Percentiles rank a stretch among this genome's conserved stretches.
phyloP scores from a whole-genome alignment of 2,329 filamentous ascomycete species.

The Aspergillus proliferans region DNA sequence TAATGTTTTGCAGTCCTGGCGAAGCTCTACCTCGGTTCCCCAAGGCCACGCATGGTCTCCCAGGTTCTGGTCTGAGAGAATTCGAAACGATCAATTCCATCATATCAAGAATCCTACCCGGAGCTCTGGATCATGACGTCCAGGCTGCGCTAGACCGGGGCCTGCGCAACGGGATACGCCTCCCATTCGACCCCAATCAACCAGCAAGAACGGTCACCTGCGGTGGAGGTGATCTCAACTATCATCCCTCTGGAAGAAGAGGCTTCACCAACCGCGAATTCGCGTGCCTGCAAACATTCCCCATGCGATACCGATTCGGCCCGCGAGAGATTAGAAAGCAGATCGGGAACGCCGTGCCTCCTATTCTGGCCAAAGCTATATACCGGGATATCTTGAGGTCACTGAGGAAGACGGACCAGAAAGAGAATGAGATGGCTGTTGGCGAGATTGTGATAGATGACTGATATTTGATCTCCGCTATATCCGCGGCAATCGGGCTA shows the following conservation, averaged over 20 bases:
- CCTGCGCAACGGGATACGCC: slow-evolving; percentile 20
- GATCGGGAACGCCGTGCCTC: slow-evolving; percentile 75
- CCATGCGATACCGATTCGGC: slow-evolving; percentile 53
- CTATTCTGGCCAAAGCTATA: slow-evolving; percentile 40
- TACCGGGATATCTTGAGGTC: slow-evolving; percentile 32
- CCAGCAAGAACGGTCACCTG: slow-evolving; percentile 60
- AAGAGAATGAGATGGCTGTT: slow-evolving; percentile 7
- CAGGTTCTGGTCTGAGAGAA: slow-evolving; percentile 23
- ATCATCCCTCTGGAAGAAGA: slow-evolving; percentile 59
- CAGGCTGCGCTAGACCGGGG: slow-evolving; percentile 14
- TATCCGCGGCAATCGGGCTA: not conserved
- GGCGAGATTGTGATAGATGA: not conserved
- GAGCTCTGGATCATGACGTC: slow-evolving; percentile 40
- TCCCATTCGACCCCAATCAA: slow-evolving; percentile 43
- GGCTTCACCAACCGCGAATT: slow-evolving; percentile 62
- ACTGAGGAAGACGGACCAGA: slow-evolving; percentile 31
- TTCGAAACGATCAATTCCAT: slow-evolving; percentile 38
- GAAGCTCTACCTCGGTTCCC: slow-evolving; percentile 65
- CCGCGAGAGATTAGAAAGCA: slow-evolving; percentile 46
- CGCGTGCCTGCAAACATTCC: slow-evolving; percentile 66
- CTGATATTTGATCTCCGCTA: not conserved
- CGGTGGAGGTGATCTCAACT: slow-evolving; percentile 52
- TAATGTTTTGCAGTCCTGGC: slow-evolving; percentile 55
- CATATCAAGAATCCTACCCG: slow-evolving; percentile 35
- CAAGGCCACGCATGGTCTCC: slow-evolving; percentile 48